Evolutionary conservation across 371 early-diverging fungal species (phyloP), one percentile per base, ranked within the genome.

Genomic region (Massospora cicadina): DNA sequence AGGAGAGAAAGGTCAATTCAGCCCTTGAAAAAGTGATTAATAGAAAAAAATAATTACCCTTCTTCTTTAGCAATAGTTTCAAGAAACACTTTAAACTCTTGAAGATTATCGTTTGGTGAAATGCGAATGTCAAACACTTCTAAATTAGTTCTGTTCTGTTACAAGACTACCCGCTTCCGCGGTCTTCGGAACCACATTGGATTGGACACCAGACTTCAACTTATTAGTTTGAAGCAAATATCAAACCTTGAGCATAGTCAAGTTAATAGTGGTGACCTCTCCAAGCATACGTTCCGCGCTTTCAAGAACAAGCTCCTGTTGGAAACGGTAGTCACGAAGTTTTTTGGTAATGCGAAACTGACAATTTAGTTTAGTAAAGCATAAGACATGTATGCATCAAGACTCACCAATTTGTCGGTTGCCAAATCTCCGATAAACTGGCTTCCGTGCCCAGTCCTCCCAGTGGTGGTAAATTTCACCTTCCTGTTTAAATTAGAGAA

Each of bases 401-500:
- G 5, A 64, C 68, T 68, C 64, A 81, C 69, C 65, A 90, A 66
- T 65, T 85, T 83, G 24, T 74, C 71, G 2, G 79, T 78, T 1
- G 88, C 87, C 12, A 81, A 81, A 61, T 84, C 76, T 60, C 78
- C 68, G 53, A 77, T 74, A 68, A 90, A 87, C 68, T 87, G 84
- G 65, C 81, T 80, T 53, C 87, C 90, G 66, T 90, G 90, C 0
- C 89, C 90, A 0, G 85, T 80, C n/a, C 77, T 75, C 2, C 86
- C 86, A 17, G 43, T 67, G 0, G 79, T 73, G 2, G 65, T 72
- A 30, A 82, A 75, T 60, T 70, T 75, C 63, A 80, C 67, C 75
- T 69, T 64, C 53, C 55, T 58, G 58, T 23, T 3, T 27, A 55
- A 28, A 24, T 12, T 33, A 24, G 27, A 12, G 2, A 33, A 63